Conservation (phyloP, 2,329 filamentous ascomycete species). For the Chaetomium sp. region DNA sequence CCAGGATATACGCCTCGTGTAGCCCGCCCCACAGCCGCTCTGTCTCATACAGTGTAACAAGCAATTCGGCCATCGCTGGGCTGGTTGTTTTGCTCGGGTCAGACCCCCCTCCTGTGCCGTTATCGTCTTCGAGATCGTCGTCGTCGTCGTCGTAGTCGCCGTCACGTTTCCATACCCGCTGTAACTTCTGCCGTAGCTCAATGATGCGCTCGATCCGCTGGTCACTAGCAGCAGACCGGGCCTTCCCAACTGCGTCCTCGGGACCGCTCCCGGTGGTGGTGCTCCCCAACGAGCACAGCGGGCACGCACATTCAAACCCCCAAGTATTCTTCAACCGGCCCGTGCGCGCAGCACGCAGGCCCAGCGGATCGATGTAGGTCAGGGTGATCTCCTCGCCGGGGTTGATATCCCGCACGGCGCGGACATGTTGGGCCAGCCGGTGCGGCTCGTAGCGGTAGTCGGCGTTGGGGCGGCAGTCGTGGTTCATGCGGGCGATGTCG, state of each 20-base stretch:
- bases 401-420: conserved; percentile 34
- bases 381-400: conserved; percentile 39
- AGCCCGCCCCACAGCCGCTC: conserved; percentile 32
- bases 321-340: conserved; percentile 29
- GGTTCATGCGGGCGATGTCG: conserved; percentile 38
- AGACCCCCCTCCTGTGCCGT: neutral
- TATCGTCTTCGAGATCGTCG: neutral
- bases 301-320: conserved; percentile 38
- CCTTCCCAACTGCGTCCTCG: neutral
- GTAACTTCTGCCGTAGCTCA: conserved; percentile 28
- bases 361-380: conserved; percentile 36
- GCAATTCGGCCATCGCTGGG: conserved; percentile 34
- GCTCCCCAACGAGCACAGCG: conserved; percentile 29
- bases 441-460: conserved; percentile 37
- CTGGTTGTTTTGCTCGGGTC: conserved; percentile 14
- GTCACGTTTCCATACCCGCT: conserved; percentile 10
- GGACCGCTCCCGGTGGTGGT: too few relatives aligned
- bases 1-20: conserved; percentile 32
- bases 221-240: conserved; percentile 31
- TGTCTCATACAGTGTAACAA: conserved; percentile 35
- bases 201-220: conserved; percentile 32
- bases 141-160: neutral
- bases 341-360: conserved; percentile 27
- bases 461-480: conserved; percentile 40
- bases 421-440: conserved; percentile 34